Percentiles rank a stretch among this genome's conserved stretches.
phyloP scores from a whole-genome alignment of 2,329 filamentous ascomycete genomes.

The Trichophyton verrucosum region DNA sequence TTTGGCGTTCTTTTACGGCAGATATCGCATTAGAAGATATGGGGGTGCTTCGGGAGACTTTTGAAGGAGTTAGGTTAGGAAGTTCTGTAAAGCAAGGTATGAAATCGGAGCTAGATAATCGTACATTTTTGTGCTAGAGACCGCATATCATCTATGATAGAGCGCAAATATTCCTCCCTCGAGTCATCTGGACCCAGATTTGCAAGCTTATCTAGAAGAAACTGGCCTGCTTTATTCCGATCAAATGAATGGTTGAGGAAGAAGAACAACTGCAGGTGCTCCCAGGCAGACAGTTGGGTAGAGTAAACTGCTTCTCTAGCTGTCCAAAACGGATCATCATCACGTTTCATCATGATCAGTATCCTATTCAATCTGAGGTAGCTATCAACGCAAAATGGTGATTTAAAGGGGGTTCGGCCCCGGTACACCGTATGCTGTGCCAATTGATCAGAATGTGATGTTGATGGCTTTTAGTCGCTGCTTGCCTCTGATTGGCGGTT shows the following conservation, averaged over 20 bases:
- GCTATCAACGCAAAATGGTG: not conserved
- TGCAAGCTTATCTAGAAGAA: not conserved
- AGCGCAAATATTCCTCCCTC: not conserved
- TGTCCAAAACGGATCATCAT: not conserved
- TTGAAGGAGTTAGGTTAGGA: no score
- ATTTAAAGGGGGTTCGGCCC: not conserved
- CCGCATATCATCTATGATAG: not conserved
- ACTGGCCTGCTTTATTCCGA: not conserved
- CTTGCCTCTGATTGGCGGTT: no score
- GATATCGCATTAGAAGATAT: not conserved
- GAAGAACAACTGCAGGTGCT: not conserved
- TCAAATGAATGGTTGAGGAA: not conserved
- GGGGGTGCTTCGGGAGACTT: not conserved
- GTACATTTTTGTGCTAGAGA: not conserved
- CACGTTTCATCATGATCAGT: not conserved
- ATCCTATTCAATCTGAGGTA: not conserved
- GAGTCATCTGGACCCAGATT: not conserved
- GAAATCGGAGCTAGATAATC: not conserved
- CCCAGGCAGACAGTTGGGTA: not conserved
- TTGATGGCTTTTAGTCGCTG: no score
- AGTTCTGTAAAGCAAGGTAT: no score
- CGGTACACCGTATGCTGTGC: no score
- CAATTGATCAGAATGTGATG: no score
- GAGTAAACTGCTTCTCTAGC: not conserved
- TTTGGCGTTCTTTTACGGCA: slow-evolving; percentile 5